Percentiles rank a stretch among this genome's conserved stretches.
phyloP scores from a whole-genome alignment of 306 rosid genomes.

The Acacia melanoxylon region DNA sequence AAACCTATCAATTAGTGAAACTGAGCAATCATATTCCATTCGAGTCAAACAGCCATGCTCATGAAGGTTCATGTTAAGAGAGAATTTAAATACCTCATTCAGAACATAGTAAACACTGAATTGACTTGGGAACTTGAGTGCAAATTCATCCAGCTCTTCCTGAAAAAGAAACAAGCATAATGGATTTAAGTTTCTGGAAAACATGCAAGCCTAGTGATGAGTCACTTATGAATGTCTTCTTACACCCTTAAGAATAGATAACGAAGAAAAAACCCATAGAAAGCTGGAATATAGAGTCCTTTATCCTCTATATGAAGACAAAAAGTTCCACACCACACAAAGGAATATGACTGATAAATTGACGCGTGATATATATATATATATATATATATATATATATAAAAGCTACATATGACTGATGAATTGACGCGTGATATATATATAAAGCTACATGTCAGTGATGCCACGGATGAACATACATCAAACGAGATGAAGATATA shows the following conservation, averaged over 20 bases:
- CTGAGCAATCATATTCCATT: not conserved
- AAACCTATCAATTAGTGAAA: not conserved
- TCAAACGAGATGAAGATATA: not conserved
- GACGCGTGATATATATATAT: not conserved
- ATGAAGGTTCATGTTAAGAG: not conserved
- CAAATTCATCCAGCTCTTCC: conserved; percentile 66
- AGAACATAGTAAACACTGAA: conserved; percentile 58
- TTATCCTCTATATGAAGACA: not conserved
- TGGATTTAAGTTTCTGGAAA: not conserved
- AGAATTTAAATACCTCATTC: conserved; percentile 48
- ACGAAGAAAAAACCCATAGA: not conserved
- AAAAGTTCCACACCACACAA: not conserved
- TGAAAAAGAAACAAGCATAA: conserved; percentile 31
- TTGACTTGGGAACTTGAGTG: conserved; percentile 51
- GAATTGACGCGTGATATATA: too few species aligned
- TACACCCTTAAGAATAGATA: not conserved
- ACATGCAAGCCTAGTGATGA: not conserved
- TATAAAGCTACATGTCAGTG: not conserved
- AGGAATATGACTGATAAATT: conserved; percentile 20
- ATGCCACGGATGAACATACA: not conserved
- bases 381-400: not conserved
- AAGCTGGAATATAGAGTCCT: not conserved
- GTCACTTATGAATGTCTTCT: not conserved
- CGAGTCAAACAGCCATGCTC: not conserved
- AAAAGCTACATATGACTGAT: not conserved